Evolutionary conservation across 495 filamentous ascomycete species (phyloP), one percentile per base, ranked within the genome.

Genomic region (Penicillium lagena): DNA sequence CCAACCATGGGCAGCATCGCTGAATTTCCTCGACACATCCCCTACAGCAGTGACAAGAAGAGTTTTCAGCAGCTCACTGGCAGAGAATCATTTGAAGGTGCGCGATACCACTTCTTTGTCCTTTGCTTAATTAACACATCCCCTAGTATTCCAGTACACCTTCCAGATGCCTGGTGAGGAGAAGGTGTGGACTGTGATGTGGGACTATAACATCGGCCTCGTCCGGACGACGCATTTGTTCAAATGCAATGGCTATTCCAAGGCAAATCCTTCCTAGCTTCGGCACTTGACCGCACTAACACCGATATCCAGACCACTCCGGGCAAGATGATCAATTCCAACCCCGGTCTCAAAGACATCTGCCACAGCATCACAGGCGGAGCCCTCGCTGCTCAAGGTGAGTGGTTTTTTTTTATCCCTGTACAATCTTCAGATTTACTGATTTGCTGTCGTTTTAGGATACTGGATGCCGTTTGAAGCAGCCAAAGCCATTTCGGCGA

Each of bases 151-250:
- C 63, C 82, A 91, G 46, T 98, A 97, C 64, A 81, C 75, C n/a
- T 98, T 95, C 68, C 78, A 79, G 54, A 59, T 83, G 15, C 83
- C 84, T 7, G 80, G 71, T 9, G 77, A 89, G 33, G 78, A 82
- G 7, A 76, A 72, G 49, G 62, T 72, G 39, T 90, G 88, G 71
- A 78, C 72, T 7, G 80, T 98, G 17, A 88, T 95, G 81, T 98
- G 93, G 93, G 93, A 98, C 62, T 96, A 96, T 63, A 89, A 90
- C 48, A 82, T 90, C 45, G 93, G 93, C n/a, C 83, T 96, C 22
- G 91, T 96, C 40, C 82, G 90, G 46, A 90, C 91, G 56, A 96
- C 93, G 7, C 86, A 89, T 35, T 86, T 98, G 57, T 97, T 98
- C 77, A 95, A 95, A 57, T 89, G 86, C 54, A 82, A 79, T 46